phyloP scores from a whole-genome alignment of 2,329 filamentous ascomycete genomes.

The Corinectria fuckeliana region DNA sequence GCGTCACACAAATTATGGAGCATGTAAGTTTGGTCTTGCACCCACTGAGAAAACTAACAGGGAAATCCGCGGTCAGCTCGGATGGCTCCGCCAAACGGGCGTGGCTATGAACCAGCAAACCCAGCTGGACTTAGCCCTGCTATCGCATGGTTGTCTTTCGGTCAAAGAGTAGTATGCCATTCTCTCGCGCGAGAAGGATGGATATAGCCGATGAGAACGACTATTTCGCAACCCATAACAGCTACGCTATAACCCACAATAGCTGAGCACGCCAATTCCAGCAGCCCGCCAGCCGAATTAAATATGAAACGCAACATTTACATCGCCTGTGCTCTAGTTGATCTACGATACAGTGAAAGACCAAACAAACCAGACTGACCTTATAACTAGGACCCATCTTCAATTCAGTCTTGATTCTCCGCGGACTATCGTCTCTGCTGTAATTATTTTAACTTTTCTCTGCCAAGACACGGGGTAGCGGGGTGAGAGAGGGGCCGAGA shows the following conservation, averaged over 20 bases:
- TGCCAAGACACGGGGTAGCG: constrained; percentile 3
- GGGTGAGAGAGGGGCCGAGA: constrained; percentile 1
- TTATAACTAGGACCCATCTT: background rate
- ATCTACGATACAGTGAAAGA: background rate
- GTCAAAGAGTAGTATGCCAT: too few relatives aligned
- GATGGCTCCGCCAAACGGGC: background rate
- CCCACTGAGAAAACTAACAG: background rate
- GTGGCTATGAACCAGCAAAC: background rate
- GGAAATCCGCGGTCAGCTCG: background rate
- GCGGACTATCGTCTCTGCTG: background rate
- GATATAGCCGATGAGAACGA: too few relatives aligned
- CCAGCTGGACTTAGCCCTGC: background rate
- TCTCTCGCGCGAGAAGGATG: too few relatives aligned
- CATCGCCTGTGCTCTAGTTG: background rate
- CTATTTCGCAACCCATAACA: too few relatives aligned
- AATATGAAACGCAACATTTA: too few relatives aligned
- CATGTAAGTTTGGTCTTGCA: background rate
- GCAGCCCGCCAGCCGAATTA: too few relatives aligned
- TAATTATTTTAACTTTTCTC: background rate
- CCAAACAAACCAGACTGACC: background rate
- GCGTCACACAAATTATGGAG: background rate
- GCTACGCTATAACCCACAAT: too few relatives aligned
- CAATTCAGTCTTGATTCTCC: background rate
- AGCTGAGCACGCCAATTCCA: too few relatives aligned
- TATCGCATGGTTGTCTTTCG: too few relatives aligned